phyloP scores from a whole-genome alignment of 805 yeast species.

The Candida glaebosa region DNA sequence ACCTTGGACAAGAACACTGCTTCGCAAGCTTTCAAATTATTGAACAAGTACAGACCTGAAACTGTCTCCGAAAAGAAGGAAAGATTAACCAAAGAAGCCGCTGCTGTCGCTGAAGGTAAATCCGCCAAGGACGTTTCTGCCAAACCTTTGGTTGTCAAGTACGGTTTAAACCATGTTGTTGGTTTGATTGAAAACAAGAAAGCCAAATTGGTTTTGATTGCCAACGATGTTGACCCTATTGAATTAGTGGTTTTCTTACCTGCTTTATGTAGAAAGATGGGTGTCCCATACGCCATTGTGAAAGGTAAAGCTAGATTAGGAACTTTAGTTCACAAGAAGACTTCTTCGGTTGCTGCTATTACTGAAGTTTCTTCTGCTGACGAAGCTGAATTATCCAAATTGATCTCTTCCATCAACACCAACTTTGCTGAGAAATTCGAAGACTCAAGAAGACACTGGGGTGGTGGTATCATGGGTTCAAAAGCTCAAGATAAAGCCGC shows the following conservation, averaged over 20 bases:
- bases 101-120: conserved; percentile 98
- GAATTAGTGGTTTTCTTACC: conserved; percentile 97
- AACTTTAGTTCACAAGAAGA: conserved; percentile 94
- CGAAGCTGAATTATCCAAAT: conserved; percentile 89
- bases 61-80: conserved; percentile 96
- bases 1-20: conserved; percentile 99
- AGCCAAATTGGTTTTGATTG: conserved; percentile 95
- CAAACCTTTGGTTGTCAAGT: conserved; percentile 96
- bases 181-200: conserved; percentile 97
- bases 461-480: conserved; percentile 98
- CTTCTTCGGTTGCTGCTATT: conserved; percentile 94
- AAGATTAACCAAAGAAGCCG: conserved; percentile 98
- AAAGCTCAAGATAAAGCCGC: conserved; percentile 85
- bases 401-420: conserved; percentile 88
- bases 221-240: conserved; percentile 98
- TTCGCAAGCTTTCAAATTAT: conserved; percentile 91
- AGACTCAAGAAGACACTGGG: conserved; percentile 98
- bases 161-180: conserved; percentile 99
- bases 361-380: conserved; percentile 94
- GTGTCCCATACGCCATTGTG: conserved; percentile 97
- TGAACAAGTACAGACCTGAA: conserved; percentile 99
- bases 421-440: conserved; percentile 94
- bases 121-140: conserved; percentile 93
- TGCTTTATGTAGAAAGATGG: conserved; percentile 99
- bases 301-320: conserved; percentile 99